Percentiles rank a stretch among this genome's conserved stretches.
Evolutionary conservation across 176 grass and related monocot species (phyloP).

Genomic region (Chloris gayana): DNA sequence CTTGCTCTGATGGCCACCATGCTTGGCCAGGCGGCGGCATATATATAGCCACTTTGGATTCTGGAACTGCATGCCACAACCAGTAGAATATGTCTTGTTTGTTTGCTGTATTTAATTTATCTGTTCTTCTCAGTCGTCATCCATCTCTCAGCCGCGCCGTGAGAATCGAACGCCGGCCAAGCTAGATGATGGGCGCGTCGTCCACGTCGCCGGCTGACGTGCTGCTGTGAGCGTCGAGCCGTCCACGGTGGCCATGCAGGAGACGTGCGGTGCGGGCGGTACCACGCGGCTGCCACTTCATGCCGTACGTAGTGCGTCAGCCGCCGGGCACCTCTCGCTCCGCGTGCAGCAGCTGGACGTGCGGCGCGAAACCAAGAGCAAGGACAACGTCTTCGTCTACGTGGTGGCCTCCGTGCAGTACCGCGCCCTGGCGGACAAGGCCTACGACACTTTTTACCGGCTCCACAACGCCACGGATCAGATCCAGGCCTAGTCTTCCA

Average conservation of each 20-base stretch:
- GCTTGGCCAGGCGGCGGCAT: too few species aligned
- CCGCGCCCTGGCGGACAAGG: constrained; percentile 23
- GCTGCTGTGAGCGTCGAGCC: constrained; percentile 35
- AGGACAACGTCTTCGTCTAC: constrained; percentile 63
- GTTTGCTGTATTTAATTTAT: too few species aligned
- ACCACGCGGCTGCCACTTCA: constrained; percentile 39
- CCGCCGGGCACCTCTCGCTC: constrained; percentile 40
- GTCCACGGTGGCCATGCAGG: constrained; percentile 36
- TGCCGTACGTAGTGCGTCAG: constrained; percentile 49
- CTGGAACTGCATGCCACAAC: too few species aligned
- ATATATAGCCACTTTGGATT: too few species aligned
- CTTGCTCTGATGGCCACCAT: too few species aligned
- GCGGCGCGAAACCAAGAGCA: constrained; percentile 49
- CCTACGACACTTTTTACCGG: constrained; percentile 29
- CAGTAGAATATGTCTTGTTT: too few species aligned
- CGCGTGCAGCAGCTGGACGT: constrained; percentile 47
- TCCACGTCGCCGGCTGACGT: neutral
- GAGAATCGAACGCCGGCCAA: too few species aligned
- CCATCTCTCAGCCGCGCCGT: too few species aligned
- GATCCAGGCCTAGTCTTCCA: constrained; percentile 41
- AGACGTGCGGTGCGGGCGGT: constrained; percentile 43
- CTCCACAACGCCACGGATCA: constrained; percentile 24
- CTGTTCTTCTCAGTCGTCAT: too few species aligned
- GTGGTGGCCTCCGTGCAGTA: constrained; percentile 43
- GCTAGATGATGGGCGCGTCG: constrained; percentile 9